These are phyloP conservation scores for Yarrowia yakushimensis DNA, from an alignment of 805 yeast species.

Conservation along the genomic window DNA sequence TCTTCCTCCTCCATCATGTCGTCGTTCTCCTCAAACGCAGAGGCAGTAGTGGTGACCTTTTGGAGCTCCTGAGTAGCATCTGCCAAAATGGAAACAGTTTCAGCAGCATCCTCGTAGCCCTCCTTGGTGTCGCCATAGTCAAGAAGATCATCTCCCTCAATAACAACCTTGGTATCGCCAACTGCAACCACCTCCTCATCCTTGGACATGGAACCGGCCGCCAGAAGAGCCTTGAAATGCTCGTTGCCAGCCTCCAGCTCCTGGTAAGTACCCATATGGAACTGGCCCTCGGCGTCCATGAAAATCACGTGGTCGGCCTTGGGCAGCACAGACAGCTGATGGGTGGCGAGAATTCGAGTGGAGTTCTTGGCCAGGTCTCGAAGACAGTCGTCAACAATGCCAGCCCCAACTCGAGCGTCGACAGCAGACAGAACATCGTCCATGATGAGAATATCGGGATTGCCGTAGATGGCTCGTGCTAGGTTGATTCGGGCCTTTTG, in stretches of 20 bases:
- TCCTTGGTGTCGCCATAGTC: background rate
- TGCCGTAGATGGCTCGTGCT: conserved; percentile 75
- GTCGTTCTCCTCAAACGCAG: conserved; percentile 27
- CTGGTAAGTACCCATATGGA: conserved; percentile 58
- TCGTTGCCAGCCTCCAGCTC: conserved; percentile 48
- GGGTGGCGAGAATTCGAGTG: conserved; percentile 79
- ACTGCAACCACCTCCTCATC: conserved; percentile 30
- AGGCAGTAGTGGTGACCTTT: conserved; percentile 26
- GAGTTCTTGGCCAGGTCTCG: conserved; percentile 52
- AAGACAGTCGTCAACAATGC: conserved; percentile 67
- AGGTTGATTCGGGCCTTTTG: conserved; percentile 82
- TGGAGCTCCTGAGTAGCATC: conserved; percentile 26
- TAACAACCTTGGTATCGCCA: background rate
- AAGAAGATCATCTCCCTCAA: background rate
- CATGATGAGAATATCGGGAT: conserved; percentile 59
- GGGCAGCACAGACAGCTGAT: conserved; percentile 68
- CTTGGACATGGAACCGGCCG: conserved; percentile 36
- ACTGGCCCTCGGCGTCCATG: conserved; percentile 55
- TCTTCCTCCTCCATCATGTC: conserved; percentile 27
- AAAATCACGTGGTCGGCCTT: conserved; percentile 68
- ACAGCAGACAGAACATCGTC: conserved; percentile 88
- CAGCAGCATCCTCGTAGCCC: background rate
- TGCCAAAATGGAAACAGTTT: background rate
- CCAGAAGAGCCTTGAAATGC: conserved; percentile 47
- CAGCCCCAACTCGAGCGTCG: conserved; percentile 80